Evolutionary conservation across 495 filamentous ascomycete species (phyloP).

Genomic region (Daldinia decipiens): DNA sequence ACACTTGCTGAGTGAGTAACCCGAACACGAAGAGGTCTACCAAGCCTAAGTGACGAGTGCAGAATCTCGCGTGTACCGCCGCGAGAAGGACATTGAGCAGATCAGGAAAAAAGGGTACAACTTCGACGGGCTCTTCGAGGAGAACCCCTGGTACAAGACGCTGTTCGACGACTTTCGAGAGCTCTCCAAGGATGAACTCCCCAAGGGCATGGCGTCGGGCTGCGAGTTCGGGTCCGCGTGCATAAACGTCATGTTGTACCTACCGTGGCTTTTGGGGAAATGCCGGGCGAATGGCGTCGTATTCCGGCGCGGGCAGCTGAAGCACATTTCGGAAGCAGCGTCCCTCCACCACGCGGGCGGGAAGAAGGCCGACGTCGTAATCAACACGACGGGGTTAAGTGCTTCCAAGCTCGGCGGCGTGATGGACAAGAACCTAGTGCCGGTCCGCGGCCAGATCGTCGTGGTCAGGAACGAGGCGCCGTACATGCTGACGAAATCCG

Average conservation of each 20-base stretch:
- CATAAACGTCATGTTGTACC: constrained; percentile 89
- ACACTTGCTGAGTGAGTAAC: constrained; percentile 76
- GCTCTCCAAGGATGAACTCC: constrained; percentile 65
- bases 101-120: constrained; percentile 54
- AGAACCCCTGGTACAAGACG: constrained; percentile 84
- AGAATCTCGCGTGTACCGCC: constrained; percentile 58
- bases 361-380: constrained; percentile 71
- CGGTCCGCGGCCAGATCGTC: constrained; percentile 87
- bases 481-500: constrained; percentile 74
- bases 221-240: constrained; percentile 84
- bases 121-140: constrained; percentile 61
- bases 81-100: constrained; percentile 50
- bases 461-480: constrained; percentile 84
- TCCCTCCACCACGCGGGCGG: constrained; percentile 68
- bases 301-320: constrained; percentile 66
- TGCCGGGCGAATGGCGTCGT: constrained; percentile 75
- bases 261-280: constrained; percentile 82
- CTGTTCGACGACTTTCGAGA: constrained; percentile 76
- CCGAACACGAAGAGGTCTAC: not conserved
- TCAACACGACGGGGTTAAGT: constrained; percentile 89
- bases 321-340: constrained; percentile 78
- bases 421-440: constrained; percentile 75
- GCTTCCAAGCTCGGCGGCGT: constrained; percentile 84
- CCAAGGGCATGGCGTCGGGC: constrained; percentile 70
- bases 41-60: constrained; percentile 18